Percentiles rank a stretch among this genome's conserved stretches.
Evolutionary conservation across 805 yeast genomes (phyloP).

Genomic region (Yarrowia keelungensis): DNA sequence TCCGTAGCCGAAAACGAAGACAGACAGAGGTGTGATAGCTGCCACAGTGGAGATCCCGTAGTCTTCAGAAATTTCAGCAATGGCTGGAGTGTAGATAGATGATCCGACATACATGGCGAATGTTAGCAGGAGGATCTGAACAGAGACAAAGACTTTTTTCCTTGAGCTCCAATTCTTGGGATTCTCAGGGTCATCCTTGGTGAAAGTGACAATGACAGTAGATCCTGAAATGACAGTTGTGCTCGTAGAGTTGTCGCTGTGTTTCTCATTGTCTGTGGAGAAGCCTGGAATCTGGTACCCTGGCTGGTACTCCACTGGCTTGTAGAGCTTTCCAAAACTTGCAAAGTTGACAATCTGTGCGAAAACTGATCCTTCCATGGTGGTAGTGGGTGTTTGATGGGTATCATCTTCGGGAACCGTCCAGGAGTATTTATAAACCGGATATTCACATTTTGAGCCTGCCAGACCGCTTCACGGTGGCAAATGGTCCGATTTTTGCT

Average conservation of each 20-base stretch:
- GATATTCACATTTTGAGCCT: neutral
- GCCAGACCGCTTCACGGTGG: too few species aligned
- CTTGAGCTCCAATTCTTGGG: constrained; percentile 62
- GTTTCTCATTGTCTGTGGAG: neutral
- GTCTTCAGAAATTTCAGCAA: constrained; percentile 54
- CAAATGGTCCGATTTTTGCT: neutral
- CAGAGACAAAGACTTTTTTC: constrained; percentile 52
- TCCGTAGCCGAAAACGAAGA: constrained; percentile 64
- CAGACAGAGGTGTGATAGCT: constrained; percentile 58
- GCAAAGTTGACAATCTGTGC: constrained; percentile 20
- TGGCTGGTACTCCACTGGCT: neutral
- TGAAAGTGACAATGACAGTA: constrained; percentile 3
- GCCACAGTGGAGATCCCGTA: constrained; percentile 54
- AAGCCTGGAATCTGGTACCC: constrained; percentile 8
- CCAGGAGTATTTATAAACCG: neutral
- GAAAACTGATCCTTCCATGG: constrained; percentile 26
- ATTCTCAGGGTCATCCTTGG: constrained; percentile 57
- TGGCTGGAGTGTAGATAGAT: constrained; percentile 60
- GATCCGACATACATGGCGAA: constrained; percentile 61
- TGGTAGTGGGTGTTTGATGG: neutral
- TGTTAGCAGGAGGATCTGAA: constrained; percentile 54
- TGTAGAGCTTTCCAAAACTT: constrained; percentile 1
- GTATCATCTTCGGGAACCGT: neutral
- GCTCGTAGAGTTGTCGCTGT: neutral
- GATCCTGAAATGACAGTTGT: neutral